These are phyloP conservation scores for Closterium sp. DNA, from an alignment of 139 green algal species.

Conservation along the genomic window DNA sequence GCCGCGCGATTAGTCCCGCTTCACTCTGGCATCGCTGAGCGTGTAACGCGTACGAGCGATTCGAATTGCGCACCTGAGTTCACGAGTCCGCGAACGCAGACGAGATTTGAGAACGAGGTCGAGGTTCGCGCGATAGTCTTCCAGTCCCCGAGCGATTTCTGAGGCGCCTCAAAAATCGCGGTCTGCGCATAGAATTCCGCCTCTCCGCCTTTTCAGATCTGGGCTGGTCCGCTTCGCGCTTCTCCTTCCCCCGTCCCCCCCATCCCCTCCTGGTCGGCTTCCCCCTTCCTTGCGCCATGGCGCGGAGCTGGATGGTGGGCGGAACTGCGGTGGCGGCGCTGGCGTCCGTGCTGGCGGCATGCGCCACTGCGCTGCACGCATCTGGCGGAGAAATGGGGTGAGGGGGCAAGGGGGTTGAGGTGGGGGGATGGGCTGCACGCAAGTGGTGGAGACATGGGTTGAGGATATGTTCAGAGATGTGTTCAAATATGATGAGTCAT, in stretches of 20 bases:
- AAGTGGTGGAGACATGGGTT: background rate
- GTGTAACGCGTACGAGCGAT: no score
- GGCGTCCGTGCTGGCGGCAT: background rate
- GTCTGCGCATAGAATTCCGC: background rate
- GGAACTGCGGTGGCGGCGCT: slow-evolving; percentile 16
- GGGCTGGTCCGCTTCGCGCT: background rate
- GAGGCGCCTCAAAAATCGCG: no score
- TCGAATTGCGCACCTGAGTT: no score
- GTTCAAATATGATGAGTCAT: no score
- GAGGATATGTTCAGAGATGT: no score
- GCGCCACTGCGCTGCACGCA: background rate
- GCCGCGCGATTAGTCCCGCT: no score
- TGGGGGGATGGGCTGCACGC: no score
- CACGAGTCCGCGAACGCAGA: no score
- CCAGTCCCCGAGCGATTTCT: background rate
- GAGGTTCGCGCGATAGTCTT: background rate
- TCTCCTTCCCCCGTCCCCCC: background rate
- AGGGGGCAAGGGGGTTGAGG: background rate
- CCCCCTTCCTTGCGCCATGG: background rate
- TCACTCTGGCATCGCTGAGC: no score
- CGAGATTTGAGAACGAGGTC: no score
- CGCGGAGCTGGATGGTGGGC: background rate
- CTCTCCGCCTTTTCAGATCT: background rate
- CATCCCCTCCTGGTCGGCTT: no score
- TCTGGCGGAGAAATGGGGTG: slow-evolving; percentile 1